Base-by-base conservation (phyloP, 306 rosid genomes). In the Lathyrus sativus region DNA sequence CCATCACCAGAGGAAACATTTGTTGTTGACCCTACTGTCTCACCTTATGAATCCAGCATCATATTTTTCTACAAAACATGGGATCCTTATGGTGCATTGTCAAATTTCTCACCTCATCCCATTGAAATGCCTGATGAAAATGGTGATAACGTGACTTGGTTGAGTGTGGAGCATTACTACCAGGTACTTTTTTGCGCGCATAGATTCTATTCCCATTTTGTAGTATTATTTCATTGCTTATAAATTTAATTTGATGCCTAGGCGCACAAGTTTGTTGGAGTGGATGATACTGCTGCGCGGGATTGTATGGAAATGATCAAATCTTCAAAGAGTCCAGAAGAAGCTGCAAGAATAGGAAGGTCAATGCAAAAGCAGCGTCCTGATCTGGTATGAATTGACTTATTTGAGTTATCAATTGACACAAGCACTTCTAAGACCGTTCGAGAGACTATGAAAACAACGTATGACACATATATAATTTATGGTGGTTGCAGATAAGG, bases 21-120 rank as follows among this genome's bases (percentile, higher is more conserved):
- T 79, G 82, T 89, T 41, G 84, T 81, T 77, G 98, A 92, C 76
- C 98, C 96, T 29, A 77, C 86, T 15, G 76, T 90, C 67, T 79
- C 92, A 60, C 88, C 91, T n/a, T 87, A 78, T 58, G 98, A 92
- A 35, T 66, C 93, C 22, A 79, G 86, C 68, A 81, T 90, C 62
- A 89, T 90, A 76, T 88, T 82, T 78, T 90, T 92, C 76, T 92
- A 88, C 35, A 90, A 90, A 83, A 61, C 96, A 57, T 92, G 98
- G 98, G 98, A 92, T 78, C 93, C 79, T 64, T 86, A 85, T 59
- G 98, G 98, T 39, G 86, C 90, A 4, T 85, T 92, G 67, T 90
- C 98, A 43, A 92, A 90, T 79, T 92, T 92, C 72, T 92, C 98
- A 67, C 96, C 93, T 64, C 98, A 92, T 73, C 82, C 90, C 57